Evolutionary conservation across 1,284 basidiomycete genomes (phyloP).

Genomic region (Limonomyces culmigenus): DNA sequence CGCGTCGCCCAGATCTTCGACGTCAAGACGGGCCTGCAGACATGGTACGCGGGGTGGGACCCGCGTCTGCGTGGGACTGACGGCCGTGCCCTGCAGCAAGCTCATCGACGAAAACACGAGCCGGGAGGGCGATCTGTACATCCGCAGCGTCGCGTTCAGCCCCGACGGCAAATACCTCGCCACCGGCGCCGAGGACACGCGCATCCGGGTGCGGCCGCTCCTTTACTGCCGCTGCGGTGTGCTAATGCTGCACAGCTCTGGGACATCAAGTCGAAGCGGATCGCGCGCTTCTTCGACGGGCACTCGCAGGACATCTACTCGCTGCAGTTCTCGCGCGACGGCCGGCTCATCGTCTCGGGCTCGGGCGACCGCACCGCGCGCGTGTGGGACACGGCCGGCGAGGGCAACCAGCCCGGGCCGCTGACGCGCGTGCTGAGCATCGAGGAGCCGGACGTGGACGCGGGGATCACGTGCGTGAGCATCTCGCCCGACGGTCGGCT

Average conservation of each 20-base stretch:
- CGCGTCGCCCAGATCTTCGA: conserved; percentile 83
- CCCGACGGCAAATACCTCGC: conserved; percentile 53
- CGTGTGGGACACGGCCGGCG: conserved; percentile 55
- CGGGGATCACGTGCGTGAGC: conserved; percentile 48
- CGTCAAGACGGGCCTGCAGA: conserved; percentile 69
- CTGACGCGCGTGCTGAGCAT: conserved; percentile 14
- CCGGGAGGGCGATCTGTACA: conserved; percentile 44
- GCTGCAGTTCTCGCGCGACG: conserved; percentile 67
- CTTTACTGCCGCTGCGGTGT: neutral
- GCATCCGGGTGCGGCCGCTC: conserved; percentile 35
- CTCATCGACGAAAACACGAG: conserved; percentile 38
- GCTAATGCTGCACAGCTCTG: conserved; percentile 36
- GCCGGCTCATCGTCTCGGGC: conserved; percentile 63
- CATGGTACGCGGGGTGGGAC: conserved; percentile 32
- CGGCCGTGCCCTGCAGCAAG: conserved; percentile 17
- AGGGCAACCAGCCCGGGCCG: neutral
- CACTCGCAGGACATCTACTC: conserved; percentile 84
- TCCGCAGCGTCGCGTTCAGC: conserved; percentile 51
- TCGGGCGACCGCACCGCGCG: conserved; percentile 74
- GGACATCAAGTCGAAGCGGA: conserved; percentile 62
- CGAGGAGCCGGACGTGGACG: conserved; percentile 31
- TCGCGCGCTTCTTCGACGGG: conserved; percentile 59
- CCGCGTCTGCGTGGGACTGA: neutral
- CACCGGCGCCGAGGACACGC: conserved; percentile 54
- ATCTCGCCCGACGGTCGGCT: conserved; percentile 53